Base-by-base conservation (phyloP, 1,284 basidiomycete species). In the Trametes polyzona region DNA sequence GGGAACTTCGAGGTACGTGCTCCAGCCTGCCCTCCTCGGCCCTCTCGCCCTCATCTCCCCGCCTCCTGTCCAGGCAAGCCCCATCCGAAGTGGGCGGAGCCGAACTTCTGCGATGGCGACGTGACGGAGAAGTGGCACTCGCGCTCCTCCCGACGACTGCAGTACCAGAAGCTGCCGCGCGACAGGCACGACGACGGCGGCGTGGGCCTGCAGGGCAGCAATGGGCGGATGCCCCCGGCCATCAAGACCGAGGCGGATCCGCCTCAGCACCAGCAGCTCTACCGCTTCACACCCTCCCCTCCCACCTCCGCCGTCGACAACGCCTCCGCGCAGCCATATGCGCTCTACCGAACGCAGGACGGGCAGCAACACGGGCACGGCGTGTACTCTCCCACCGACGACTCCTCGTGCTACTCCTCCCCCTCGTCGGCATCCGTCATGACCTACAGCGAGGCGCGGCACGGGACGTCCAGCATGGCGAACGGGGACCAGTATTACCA, bases 41-140 rank as follows among this genome's bases (percentile, higher is more conserved):
- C 21, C 44, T 21, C 42, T 36, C 54, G 21, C 27, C 35, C 58
- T 49, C 46, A 52, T 17, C 33, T 21, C 32, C 17, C 19, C 33
- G 21, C 47, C 52, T 33, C 52, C 37, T 37, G 12, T 26, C 58
- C 67, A 91, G 90, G 90, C 59, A 92, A 92, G 71, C 90, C 90
- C 16, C 88, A 91, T 68, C 90, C 89, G 52, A 84, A 87, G 40
- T 91, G 89, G 89, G 89, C 90, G 10, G 89, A 90, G 63, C 81
- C 79, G 64, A 85, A 78, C 73, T 88, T 88, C 71, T 83, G 87
- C 58, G 87, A 91, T 62, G 87, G 87, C 21, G 88, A 91, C 70
- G 83, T 87, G 3, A 85, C 83, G 64, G 89, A 91, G 73, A 87
- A 89, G 69, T 91, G 88, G 88, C 88, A 91, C 70, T 90, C 89